A percentile compares a stretch with the other conserved stretches of the same genome.
Evolutionary conservation across 768 basidiomycete genomes (phyloP).

Genomic region (Auriscalpium vulgare): DNA sequence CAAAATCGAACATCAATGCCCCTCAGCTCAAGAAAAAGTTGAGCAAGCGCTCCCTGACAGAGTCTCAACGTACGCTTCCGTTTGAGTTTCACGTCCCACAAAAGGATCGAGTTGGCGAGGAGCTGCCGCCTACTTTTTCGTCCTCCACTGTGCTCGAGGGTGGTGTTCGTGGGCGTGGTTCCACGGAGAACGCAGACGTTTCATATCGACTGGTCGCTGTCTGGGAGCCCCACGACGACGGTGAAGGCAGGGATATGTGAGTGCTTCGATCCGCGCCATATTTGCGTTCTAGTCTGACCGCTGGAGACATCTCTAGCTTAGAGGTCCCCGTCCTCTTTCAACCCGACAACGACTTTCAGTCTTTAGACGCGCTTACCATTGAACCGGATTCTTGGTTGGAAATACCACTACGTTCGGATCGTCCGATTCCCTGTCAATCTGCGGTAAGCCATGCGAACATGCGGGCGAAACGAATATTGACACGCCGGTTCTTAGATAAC

Average conservation of each 20-base stretch:
- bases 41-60: background rate
- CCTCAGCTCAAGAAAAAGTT: background rate
- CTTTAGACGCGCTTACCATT: constrained; percentile 37
- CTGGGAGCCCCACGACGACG: constrained; percentile 48
- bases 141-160: constrained; percentile 25
- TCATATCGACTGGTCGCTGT: constrained; percentile 46
- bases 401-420: constrained; percentile 55
- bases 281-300: constrained; percentile 7
- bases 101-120: constrained; percentile 41
- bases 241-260: constrained; percentile 40
- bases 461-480: too few species aligned
- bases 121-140: constrained; percentile 54
- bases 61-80: constrained; percentile 22
- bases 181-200: constrained; percentile 34
- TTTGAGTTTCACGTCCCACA: constrained; percentile 54
- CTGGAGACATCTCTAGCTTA: constrained; percentile 30
- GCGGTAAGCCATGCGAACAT: constrained; percentile 38
- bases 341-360: constrained; percentile 52
- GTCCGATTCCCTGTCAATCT: constrained; percentile 55
- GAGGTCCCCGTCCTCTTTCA: constrained; percentile 59
- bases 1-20: background rate
- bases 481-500: constrained; percentile 39
- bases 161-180: constrained; percentile 18
- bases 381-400: constrained; percentile 57
- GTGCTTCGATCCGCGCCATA: constrained; percentile 14